Evolutionary conservation across 768 basidiomycete genomes (phyloP).

Genomic region (Pholiota microspora): DNA sequence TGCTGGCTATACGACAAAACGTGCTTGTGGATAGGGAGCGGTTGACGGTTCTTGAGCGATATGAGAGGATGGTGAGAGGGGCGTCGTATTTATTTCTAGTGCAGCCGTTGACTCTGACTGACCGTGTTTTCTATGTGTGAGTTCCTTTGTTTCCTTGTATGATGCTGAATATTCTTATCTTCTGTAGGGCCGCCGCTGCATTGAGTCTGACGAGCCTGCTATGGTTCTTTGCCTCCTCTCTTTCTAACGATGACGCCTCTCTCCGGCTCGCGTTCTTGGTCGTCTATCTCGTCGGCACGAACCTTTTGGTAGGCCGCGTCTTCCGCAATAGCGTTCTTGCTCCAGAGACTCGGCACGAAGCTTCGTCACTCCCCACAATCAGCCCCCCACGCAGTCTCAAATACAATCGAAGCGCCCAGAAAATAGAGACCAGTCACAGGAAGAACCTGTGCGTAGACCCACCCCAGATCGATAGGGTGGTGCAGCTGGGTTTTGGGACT

Average conservation of each 20-base stretch:
- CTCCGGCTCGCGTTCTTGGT: neutral
- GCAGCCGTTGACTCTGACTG: neutral
- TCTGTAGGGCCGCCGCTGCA: neutral
- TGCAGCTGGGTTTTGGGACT: too few relatives aligned
- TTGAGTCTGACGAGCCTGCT: neutral
- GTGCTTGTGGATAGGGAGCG: neutral
- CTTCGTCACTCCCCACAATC: too few relatives aligned
- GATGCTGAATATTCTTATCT: neutral
- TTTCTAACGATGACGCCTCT: neutral
- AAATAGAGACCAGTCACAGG: too few relatives aligned
- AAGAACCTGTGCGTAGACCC: too few relatives aligned
- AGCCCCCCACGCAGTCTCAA: too few relatives aligned
- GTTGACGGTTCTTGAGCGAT: neutral
- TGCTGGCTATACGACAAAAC: neutral
- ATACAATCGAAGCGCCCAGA: too few relatives aligned
- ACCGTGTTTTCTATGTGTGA: constrained; percentile 1
- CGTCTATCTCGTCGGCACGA: constrained; percentile 1
- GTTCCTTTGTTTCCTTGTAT: neutral
- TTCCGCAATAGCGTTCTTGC: neutral
- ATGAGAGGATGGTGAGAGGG: neutral
- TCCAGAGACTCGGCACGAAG: too few relatives aligned
- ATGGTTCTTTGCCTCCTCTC: neutral
- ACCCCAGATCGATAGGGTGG: too few relatives aligned
- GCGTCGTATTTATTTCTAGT: neutral
- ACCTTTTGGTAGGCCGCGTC: constrained; percentile 1